phyloP scores from a whole-genome alignment of 23 red algal genomes.

The Gracilariopsis chorda region DNA sequence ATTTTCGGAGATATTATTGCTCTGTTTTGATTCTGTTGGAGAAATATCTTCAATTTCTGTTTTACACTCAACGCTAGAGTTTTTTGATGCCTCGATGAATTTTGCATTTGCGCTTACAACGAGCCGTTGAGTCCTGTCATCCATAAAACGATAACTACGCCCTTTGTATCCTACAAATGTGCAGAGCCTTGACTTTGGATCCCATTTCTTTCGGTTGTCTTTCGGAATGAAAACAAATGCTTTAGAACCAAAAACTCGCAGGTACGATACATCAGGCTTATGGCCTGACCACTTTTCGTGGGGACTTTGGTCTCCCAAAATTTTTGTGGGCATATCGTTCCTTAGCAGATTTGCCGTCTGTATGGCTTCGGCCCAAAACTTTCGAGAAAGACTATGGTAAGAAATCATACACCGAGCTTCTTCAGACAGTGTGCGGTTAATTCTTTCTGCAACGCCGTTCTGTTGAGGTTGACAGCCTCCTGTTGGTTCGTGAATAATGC shows the following conservation, averaged over 20 bases:
- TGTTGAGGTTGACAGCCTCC: conserved; percentile 17
- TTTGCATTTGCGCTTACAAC: background rate
- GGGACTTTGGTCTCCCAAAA: background rate
- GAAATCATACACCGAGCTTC: background rate
- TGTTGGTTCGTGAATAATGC: conserved; percentile 2
- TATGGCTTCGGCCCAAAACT: background rate
- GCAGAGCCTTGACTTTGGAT: background rate
- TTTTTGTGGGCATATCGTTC: background rate
- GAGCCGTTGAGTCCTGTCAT: background rate
- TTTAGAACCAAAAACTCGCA: background rate
- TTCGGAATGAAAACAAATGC: conserved; percentile 5
- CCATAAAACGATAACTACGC: background rate
- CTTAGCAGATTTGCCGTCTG: background rate
- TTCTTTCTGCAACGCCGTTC: conserved; percentile 24
- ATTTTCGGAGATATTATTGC: background rate
- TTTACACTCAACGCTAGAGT: background rate
- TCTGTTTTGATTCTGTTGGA: background rate
- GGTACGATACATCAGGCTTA: background rate
- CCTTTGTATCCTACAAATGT: background rate
- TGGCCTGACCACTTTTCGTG: background rate
- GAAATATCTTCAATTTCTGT: background rate
- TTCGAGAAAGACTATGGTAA: background rate
- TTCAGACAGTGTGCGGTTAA: background rate
- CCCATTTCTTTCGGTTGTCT: background rate
- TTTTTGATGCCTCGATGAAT: background rate